phyloP scores from a whole-genome alignment of 1,139 yeast species.

The Kodamaea suecica region DNA sequence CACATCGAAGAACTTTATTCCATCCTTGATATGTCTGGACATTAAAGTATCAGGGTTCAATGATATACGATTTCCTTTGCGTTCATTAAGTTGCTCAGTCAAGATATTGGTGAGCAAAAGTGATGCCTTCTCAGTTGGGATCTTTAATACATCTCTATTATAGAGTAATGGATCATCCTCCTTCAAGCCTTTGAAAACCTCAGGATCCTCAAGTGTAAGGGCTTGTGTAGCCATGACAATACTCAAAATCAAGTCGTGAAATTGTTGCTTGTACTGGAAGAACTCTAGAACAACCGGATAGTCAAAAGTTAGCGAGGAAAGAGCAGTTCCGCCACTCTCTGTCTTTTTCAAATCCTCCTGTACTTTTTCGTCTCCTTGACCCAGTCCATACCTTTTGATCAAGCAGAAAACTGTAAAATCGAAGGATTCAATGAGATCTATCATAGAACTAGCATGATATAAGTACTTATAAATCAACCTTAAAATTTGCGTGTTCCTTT shows the following conservation, averaged over 20 bases:
- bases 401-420: conserved; percentile 59
- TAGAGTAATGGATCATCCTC: conserved; percentile 52
- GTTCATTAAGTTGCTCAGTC: conserved; percentile 39
- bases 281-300: conserved; percentile 71
- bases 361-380: conserved; percentile 18
- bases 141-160: conserved; percentile 35
- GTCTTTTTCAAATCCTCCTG: conserved; percentile 8
- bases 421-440: conserved; percentile 56
- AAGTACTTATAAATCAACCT: conserved; percentile 53
- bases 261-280: conserved; percentile 67
- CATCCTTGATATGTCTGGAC: conserved; percentile 43
- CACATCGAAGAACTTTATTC: conserved; percentile 43
- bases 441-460: conserved; percentile 46
- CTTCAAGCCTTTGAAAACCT: conserved; percentile 60
- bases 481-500: conserved; percentile 52
- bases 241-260: conserved; percentile 61
- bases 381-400: conserved; percentile 28
- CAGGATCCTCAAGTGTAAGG: conserved; percentile 70
- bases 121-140: conserved; percentile 52
- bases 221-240: conserved; percentile 69
- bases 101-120: conserved; percentile 44
- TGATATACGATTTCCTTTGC: conserved; percentile 44
- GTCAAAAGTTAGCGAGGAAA: conserved; percentile 41
- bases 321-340: conserved; percentile 5
- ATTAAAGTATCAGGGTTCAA: conserved; percentile 49